These are phyloP conservation scores for Coccinonectria pachysandricola DNA, from an alignment of 2,329 filamentous ascomycete species.

Conservation along the genomic window DNA sequence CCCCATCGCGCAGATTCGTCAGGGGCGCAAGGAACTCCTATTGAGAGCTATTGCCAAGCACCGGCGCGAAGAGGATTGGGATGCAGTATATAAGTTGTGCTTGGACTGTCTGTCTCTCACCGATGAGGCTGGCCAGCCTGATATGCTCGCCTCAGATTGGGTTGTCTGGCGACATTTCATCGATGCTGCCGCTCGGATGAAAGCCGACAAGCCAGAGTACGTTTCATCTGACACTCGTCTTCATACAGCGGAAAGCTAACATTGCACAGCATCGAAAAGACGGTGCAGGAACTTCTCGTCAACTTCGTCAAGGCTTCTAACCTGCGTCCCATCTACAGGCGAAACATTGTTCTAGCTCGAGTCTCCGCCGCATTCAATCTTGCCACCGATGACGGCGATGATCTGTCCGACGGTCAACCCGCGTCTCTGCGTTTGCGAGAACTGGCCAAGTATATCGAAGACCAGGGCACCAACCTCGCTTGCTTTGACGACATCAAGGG, in stretches of 20 bases:
- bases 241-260: no score
- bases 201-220: conserved; percentile 24
- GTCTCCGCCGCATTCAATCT: conserved; percentile 29
- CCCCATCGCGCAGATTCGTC: conserved; percentile 32
- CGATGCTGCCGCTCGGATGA: conserved; percentile 25
- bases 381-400: conserved; percentile 17
- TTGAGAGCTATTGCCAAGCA: conserved; percentile 30
- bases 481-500: conserved; percentile 38
- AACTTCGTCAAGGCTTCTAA: conserved; percentile 19
- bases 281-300: conserved; percentile 21
- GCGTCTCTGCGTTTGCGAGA: conserved; percentile 23
- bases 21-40: conserved; percentile 37
- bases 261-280: conserved; percentile 16
- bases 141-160: conserved; percentile 36
- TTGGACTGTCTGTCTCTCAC: conserved; percentile 30
- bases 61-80: conserved; percentile 30
- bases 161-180: conserved; percentile 30
- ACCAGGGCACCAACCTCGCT: conserved; percentile 25
- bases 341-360: conserved; percentile 29
- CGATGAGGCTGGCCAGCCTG: conserved; percentile 27
- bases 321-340: conserved; percentile 28
- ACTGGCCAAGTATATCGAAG: conserved; percentile 26
- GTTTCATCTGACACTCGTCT: no score
- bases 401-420: conserved; percentile 18
- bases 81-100: conserved; percentile 33